Percentiles rank a stretch among this genome's conserved stretches.
Evolutionary conservation across 129 eudicot species (phyloP).

Genomic region (Scalesia atractyloides): DNA sequence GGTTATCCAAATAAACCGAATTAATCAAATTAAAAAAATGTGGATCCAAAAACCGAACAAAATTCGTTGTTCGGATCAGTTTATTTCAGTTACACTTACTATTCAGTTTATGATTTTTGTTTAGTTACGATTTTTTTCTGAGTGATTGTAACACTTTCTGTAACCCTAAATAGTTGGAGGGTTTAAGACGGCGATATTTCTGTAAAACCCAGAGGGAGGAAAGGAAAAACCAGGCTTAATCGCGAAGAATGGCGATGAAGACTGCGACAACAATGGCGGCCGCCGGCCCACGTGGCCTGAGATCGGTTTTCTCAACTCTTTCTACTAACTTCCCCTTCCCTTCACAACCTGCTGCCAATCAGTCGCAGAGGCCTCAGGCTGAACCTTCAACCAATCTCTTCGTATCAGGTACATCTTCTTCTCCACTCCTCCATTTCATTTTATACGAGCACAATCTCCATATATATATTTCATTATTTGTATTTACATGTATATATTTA

Average conservation of each 20-base stretch:
- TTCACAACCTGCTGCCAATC: conserved; percentile 41
- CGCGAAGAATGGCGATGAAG: conserved; percentile 56
- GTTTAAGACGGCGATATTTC: not conserved
- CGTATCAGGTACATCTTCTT: conserved; percentile 72
- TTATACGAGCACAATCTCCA: not conserved
- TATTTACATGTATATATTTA: not conserved
- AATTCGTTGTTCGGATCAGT: too few species aligned
- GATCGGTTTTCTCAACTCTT: conserved; percentile 55
- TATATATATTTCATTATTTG: not conserved
- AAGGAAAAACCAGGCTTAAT: conserved; percentile 2
- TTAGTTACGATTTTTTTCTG: too few species aligned
- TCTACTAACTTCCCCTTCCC: conserved; percentile 48
- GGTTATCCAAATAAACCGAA: too few species aligned
- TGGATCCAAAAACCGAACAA: too few species aligned
- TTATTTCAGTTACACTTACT: too few species aligned
- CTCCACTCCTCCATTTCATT: not conserved
- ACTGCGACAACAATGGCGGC: conserved; percentile 46
- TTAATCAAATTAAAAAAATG: too few species aligned
- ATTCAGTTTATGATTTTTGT: too few species aligned
- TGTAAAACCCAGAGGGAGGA: conserved; percentile 23
- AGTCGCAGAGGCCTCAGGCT: conserved; percentile 48
- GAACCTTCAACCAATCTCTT: conserved; percentile 84
- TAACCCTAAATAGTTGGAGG: not conserved
- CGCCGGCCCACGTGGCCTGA: conserved; percentile 50
- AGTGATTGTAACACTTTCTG: too few species aligned